A percentile compares a stretch with the other conserved stretches of the same genome.
Conservation (phyloP, 805 yeast species). For the Cyberlindnera mycetangii region DNA sequence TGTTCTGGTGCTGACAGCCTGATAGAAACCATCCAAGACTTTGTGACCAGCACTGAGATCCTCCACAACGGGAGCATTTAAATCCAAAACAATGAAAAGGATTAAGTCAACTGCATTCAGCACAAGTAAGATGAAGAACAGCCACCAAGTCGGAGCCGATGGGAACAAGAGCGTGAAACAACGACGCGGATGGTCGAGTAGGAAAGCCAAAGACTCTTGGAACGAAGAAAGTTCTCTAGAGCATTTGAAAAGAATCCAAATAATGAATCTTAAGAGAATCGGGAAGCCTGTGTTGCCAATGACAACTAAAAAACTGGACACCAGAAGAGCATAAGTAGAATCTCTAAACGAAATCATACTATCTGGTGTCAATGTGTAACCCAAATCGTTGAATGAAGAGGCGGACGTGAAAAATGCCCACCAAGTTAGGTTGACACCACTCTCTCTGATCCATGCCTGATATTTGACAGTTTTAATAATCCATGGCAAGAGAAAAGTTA, state of each 20-base stretch:
- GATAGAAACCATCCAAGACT: conserved; percentile 80
- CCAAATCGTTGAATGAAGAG: conserved; percentile 82
- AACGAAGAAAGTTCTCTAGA: conserved; percentile 61
- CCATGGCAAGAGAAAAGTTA: conserved; percentile 62
- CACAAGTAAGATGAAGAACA: conserved; percentile 66
- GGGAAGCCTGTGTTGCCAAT: conserved; percentile 97
- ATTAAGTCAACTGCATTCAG: conserved; percentile 78
- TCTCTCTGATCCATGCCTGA: conserved; percentile 39
- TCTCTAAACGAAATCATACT: conserved; percentile 69
- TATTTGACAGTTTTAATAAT: conserved; percentile 43
- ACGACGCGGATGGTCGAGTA: conserved; percentile 94
- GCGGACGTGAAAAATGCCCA: conserved; percentile 88
- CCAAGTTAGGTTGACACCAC: conserved; percentile 80
- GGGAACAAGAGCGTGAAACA: conserved; percentile 94
- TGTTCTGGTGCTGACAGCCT: conserved; percentile 89
- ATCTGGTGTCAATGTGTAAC: conserved; percentile 75
- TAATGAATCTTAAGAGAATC: conserved; percentile 68
- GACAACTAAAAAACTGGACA: conserved; percentile 68
- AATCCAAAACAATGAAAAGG: conserved; percentile 75
- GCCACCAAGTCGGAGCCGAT: conserved; percentile 93
- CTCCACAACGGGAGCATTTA: conserved; percentile 49
- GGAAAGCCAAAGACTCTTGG: conserved; percentile 77
- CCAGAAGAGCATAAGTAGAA: conserved; percentile 62
- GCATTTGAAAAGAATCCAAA: conserved; percentile 73
- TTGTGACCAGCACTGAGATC: conserved; percentile 63